Base-by-base conservation (phyloP, 352 stramenopile genomes). In the Pythium plurisporium region DNA sequence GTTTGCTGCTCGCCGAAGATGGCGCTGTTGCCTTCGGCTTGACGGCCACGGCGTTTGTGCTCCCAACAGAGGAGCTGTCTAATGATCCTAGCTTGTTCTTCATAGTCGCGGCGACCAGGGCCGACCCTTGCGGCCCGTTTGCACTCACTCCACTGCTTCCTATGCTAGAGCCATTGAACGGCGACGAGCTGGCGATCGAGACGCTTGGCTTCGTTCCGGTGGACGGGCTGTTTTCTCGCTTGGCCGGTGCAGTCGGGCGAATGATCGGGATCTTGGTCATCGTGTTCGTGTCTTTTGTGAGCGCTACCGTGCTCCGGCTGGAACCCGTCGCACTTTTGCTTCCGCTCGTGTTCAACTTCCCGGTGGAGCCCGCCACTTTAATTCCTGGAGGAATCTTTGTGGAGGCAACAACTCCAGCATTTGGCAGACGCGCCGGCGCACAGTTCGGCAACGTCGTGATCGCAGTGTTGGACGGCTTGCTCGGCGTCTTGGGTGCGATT, bases 261-360 rank as follows among this genome's bases (percentile, higher is more conserved):
- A 87, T 89, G 59, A 86, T 89, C 14, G 79, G 79, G 60, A 89
- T 89, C 53, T 89, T 89, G 17, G 79, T 89, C 58, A 87, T 73
- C 6, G 47, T 38, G 11, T 62, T 65, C 0, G 62, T 31, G 25
- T 89, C 77, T n/a, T 87, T 87, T 1, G 69, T 60, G 6, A 77
- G 34, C 7, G 70, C 69, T 4, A 73, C 67, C 19, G 59, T 72
- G 20, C 50, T 73, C 26, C 79, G 63, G 10, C 64, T 70, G 11
- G 73, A 69, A 8, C 69, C 72, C 3, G 45, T 62, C 1, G 62
- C 53, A 20, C 49, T 69, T 26, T 85, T 89, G 41, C 63, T 69
- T 14, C 62, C 65, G 31, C 67, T 63, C 15, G 52, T 62, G 7
- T 72, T 72, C 11, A 74, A 44, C 56, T 87, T 89, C 9, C 76